Evolutionary conservation across 345 rosid species (phyloP).

Genomic region (Pelargonium nanum): DNA sequence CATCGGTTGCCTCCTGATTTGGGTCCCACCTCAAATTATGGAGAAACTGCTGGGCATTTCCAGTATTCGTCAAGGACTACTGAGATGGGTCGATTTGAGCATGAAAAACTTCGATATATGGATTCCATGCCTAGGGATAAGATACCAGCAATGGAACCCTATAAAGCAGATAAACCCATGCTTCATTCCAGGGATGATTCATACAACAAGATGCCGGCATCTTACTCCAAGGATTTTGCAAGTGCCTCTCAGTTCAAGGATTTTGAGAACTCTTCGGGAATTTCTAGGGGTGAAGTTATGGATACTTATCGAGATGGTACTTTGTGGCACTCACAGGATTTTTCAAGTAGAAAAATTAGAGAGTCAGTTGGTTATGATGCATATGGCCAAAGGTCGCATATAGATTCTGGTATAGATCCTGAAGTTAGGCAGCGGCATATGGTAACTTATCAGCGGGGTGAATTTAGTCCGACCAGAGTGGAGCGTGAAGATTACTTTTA

Average conservation of each 20-base stretch:
- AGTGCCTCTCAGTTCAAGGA: constrained; percentile 19
- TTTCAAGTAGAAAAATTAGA: constrained; percentile 19
- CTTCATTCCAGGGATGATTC: constrained; percentile 26
- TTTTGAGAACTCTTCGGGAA: constrained; percentile 27
- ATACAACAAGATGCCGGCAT: constrained; percentile 15
- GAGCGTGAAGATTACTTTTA: constrained; percentile 27
- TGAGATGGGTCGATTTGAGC: constrained; percentile 20
- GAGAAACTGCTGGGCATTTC: constrained; percentile 19
- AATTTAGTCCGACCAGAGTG: constrained; percentile 19
- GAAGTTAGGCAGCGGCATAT: constrained; percentile 22
- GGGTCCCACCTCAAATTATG: constrained; percentile 29
- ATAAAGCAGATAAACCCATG: constrained; percentile 25
- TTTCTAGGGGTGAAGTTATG: constrained; percentile 21
- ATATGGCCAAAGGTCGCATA: constrained; percentile 19
- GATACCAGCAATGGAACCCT: constrained; percentile 15
- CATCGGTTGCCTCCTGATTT: constrained; percentile 17
- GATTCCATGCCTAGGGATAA: constrained; percentile 24
- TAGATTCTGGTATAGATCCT: constrained; percentile 21
- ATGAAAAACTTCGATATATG: constrained; percentile 23
- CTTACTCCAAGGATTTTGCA: constrained; percentile 23
- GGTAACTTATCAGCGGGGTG: constrained; percentile 14
- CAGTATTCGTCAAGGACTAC: constrained; percentile 12
- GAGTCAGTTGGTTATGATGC: constrained; percentile 21
- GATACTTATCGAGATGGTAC: constrained; percentile 24
- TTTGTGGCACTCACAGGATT: constrained; percentile 24